These are phyloP conservation scores for Wickerhamiella spandovensis DNA, from an alignment of 805 yeast species.

Conservation along the genomic window DNA sequence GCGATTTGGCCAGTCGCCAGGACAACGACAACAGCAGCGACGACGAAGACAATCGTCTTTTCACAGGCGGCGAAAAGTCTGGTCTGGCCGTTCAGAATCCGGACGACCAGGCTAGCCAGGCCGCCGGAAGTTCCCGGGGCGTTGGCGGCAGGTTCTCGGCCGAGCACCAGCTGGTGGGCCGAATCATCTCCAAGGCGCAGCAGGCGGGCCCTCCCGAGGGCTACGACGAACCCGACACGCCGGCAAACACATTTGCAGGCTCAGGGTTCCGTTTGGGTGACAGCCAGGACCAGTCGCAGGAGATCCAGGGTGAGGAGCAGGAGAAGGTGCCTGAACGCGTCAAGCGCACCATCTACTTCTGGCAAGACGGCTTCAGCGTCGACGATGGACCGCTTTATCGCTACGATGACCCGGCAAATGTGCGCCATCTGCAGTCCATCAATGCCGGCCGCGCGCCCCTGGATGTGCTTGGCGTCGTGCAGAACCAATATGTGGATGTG, in stretches of 20 bases:
- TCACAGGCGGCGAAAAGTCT: slow-evolving; percentile 58
- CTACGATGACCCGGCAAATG: slow-evolving; percentile 88
- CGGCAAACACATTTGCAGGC: slow-evolving; percentile 16
- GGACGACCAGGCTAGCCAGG: slow-evolving; percentile 18
- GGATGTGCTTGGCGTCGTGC: slow-evolving; percentile 62
- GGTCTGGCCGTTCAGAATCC: slow-evolving; percentile 70
- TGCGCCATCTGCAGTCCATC: slow-evolving; percentile 61
- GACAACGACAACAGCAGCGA: slow-evolving; percentile 1
- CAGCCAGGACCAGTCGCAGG: slow-evolving; percentile 7
- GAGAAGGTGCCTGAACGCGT: slow-evolving; percentile 13
- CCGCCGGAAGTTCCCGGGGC: neutral
- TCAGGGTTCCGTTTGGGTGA: slow-evolving; percentile 26
- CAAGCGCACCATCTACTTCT: slow-evolving; percentile 71
- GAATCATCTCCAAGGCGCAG: slow-evolving; percentile 26
- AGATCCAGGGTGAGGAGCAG: neutral
- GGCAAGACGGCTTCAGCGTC: slow-evolving; percentile 93
- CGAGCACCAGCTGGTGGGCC: slow-evolving; percentile 20
- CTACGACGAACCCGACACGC: slow-evolving; percentile 8
- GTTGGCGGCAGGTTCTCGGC: slow-evolving; percentile 7
- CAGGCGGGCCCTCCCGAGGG: slow-evolving; percentile 10
- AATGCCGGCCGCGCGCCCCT: slow-evolving; percentile 88
- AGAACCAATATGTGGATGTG: slow-evolving; percentile 90
- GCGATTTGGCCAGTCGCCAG: slow-evolving; percentile 16
- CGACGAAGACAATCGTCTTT: slow-evolving; percentile 28
- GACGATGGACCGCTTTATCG: slow-evolving; percentile 80